A percentile compares a stretch with the other conserved stretches of the same genome.
phyloP scores from a whole-genome alignment of 805 yeast species.

The Maudiozyma pseudohumilis region DNA sequence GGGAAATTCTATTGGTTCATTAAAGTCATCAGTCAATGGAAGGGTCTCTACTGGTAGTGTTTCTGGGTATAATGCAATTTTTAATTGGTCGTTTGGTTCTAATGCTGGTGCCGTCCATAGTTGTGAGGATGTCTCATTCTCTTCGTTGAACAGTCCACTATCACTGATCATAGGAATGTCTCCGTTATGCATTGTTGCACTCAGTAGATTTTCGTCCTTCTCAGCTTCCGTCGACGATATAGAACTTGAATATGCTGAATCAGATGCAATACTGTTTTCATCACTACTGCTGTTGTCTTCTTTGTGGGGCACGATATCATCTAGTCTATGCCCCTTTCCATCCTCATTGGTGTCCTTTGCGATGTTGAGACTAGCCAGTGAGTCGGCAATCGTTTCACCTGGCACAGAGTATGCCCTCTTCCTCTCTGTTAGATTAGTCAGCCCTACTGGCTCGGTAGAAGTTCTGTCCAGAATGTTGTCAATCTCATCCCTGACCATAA shows the following conservation, averaged over 20 bases:
- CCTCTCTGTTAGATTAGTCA: slow-evolving; percentile 12
- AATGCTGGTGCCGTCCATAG: slow-evolving; percentile 33
- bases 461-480: slow-evolving; percentile 20
- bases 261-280: neutral
- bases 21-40: slow-evolving; percentile 1
- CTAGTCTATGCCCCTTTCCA: neutral
- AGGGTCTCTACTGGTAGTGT: neutral
- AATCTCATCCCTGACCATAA: slow-evolving; percentile 29
- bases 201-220: neutral
- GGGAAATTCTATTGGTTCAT: slow-evolving; percentile 2
- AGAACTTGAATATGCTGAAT: neutral
- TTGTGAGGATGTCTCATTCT: slow-evolving; percentile 18
- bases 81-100: slow-evolving; percentile 32
- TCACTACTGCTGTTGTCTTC: neutral
- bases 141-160: slow-evolving; percentile 11
- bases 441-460: slow-evolving; percentile 10
- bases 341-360: neutral
- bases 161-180: slow-evolving; percentile 5
- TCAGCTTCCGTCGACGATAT: neutral
- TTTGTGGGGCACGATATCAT: neutral
- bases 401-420: slow-evolving; percentile 28
- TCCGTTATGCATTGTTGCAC: neutral
- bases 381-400: neutral
- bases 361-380: neutral
- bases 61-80: slow-evolving; percentile 19